Percentiles rank a stretch among this genome's conserved stretches.
phyloP scores from a whole-genome alignment of 768 basidiomycete species.

The Tricholoma flavovirens region DNA sequence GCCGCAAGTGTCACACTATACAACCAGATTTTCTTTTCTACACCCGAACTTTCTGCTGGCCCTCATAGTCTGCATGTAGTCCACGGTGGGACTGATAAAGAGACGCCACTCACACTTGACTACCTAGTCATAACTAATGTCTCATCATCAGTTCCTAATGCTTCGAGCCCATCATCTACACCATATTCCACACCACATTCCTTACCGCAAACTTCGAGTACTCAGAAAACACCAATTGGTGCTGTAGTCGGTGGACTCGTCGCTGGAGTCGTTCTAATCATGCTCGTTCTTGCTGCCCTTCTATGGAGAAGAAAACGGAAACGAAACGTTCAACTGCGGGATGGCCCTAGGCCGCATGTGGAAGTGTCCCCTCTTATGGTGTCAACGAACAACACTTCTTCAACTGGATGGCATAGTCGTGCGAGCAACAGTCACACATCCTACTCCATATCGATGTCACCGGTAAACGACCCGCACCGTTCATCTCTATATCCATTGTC shows the following conservation, averaged over 20 bases:
- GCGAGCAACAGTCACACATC: not conserved
- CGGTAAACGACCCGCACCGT: not conserved
- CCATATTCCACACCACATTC: not conserved
- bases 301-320: not conserved
- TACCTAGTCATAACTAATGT: conserved; percentile 15
- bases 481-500: not conserved
- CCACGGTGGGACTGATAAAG: conserved; percentile 12
- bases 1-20: conserved; percentile 7
- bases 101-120: conserved; percentile 20
- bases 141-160: conserved; percentile 1
- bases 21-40: conserved; percentile 19
- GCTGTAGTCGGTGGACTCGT: conserved; percentile 16
- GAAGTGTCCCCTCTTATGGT: not conserved
- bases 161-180: conserved; percentile 6
- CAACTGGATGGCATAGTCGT: not conserved
- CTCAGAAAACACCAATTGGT: conserved; percentile 3
- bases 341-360: not conserved
- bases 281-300: not conserved
- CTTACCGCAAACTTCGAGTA: not conserved
- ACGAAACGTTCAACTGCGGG: not conserved
- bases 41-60: conserved; percentile 10
- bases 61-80: conserved; percentile 20
- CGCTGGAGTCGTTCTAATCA: conserved; percentile 5
- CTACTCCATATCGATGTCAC: not conserved
- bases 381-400: not conserved